A percentile compares a stretch with the other conserved stretches of the same genome.
These are phyloP conservation scores for Colletotrichum cereale DNA, from an alignment of 2,329 filamentous ascomycete species.

Conservation along the genomic window DNA sequence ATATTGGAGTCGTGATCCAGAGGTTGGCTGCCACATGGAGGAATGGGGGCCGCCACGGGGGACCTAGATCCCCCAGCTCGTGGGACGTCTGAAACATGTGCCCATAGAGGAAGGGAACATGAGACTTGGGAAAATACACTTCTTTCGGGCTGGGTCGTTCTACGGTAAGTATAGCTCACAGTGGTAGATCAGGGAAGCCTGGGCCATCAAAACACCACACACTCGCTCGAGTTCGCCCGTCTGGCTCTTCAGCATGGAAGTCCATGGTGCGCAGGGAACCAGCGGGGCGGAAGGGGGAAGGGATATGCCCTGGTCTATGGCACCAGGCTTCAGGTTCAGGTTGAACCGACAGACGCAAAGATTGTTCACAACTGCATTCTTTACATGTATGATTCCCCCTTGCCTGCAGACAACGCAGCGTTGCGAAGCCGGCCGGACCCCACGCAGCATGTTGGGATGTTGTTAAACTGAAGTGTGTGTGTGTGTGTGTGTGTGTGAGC, in stretches of 20 bases:
- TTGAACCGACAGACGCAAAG: not conserved
- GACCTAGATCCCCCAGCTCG: not conserved
- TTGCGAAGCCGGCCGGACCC: too few species aligned
- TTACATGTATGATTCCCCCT: not conserved
- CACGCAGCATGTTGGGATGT: not conserved
- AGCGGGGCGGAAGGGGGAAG: too few species aligned
- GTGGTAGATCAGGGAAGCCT: too few species aligned
- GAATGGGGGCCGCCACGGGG: not conserved
- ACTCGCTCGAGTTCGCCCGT: not conserved
- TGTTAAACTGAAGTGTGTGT: not conserved
- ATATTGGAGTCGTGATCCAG: not conserved
- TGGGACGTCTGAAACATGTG: slow-evolving; percentile 4
- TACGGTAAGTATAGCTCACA: not conserved
- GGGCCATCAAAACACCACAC: not conserved
- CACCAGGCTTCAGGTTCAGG: not conserved
- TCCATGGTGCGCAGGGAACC: not conserved
- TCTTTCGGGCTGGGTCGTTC: not conserved
- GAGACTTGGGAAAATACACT: slow-evolving; percentile 3
- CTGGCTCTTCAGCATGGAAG: not conserved
- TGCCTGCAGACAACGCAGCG: not conserved
- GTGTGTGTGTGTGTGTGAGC: too few species aligned
- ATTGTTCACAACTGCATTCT: not conserved
- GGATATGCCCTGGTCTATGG: not conserved
- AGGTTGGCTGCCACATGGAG: not conserved
- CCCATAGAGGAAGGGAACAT: not conserved